Percentiles rank a stretch among this genome's conserved stretches.
Conservation (phyloP, 768 basidiomycete species). For the Asterophora lycoperdoides region DNA sequence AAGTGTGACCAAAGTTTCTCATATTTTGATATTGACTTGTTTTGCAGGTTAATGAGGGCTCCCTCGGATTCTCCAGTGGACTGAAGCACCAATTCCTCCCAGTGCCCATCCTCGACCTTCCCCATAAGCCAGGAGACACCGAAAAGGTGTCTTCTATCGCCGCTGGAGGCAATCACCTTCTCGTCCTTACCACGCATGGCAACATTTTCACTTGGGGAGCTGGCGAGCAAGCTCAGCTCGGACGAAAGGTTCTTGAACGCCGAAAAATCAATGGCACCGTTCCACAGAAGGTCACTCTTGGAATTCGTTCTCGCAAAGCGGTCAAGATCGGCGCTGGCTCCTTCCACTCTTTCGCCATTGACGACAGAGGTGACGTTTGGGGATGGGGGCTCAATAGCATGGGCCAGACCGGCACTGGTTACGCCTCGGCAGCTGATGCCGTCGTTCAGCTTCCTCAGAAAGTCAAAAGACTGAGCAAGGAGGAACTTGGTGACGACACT, state of each 20-base stretch:
- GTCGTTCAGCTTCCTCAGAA: conserved; percentile 61
- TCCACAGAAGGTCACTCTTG: conserved; percentile 83
- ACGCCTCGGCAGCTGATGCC: conserved; percentile 38
- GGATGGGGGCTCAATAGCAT: conserved; percentile 95
- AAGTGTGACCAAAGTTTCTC: conserved; percentile 22
- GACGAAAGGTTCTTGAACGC: conserved; percentile 84
- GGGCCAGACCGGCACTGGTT: conserved; percentile 75
- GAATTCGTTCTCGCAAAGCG: conserved; percentile 51
- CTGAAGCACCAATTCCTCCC: conserved; percentile 66
- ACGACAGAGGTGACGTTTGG: conserved; percentile 79
- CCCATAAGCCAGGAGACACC: conserved; percentile 55
- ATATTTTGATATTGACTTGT: conserved; percentile 3
- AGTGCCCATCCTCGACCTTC: conserved; percentile 52
- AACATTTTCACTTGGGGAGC: conserved; percentile 88
- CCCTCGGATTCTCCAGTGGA: conserved; percentile 77
- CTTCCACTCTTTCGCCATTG: conserved; percentile 89
- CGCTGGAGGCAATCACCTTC: conserved; percentile 83
- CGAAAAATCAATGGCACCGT: conserved; percentile 86
- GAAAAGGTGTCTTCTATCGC: conserved; percentile 75
- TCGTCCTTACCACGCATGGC: conserved; percentile 86
- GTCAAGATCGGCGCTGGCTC: conserved; percentile 75
- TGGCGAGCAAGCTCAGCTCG: conserved; percentile 87
- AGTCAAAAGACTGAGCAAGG: conserved; percentile 60
- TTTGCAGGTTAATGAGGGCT: conserved; percentile 66
- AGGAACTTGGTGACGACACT: conserved; percentile 52